phyloP scores from a whole-genome alignment of 2,329 filamentous ascomycete species.

The Ascochyta fabae region DNA sequence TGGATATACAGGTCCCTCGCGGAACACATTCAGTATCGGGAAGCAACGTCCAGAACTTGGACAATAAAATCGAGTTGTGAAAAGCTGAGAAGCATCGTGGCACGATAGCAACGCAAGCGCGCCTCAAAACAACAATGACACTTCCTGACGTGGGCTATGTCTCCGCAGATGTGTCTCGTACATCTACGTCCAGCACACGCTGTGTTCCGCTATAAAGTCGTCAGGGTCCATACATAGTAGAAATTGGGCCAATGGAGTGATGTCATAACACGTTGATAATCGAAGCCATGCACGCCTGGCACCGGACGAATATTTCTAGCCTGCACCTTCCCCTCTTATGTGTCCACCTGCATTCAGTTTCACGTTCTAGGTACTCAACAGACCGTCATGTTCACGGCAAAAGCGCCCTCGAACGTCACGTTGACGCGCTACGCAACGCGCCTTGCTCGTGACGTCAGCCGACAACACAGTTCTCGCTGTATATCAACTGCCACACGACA shows the following conservation, averaged over 20 bases:
- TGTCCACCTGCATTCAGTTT: slow-evolving; percentile 2
- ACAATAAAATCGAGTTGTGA: background rate
- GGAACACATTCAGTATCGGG: background rate
- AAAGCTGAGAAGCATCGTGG: background rate
- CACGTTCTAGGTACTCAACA: slow-evolving; percentile 2
- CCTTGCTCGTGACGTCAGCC: slow-evolving; percentile 35
- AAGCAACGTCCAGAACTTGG: background rate
- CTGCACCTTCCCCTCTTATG: slow-evolving; percentile 4
- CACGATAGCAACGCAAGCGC: background rate
- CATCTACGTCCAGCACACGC: background rate
- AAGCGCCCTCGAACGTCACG: slow-evolving; percentile 19
- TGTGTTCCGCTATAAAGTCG: background rate
- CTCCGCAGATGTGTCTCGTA: background rate
- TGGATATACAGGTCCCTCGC: background rate
- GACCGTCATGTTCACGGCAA: slow-evolving; percentile 7
- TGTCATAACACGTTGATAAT: slow-evolving; percentile 11
- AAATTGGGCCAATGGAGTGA: background rate
- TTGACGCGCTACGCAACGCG: slow-evolving; percentile 27
- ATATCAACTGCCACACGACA: slow-evolving; percentile 22
- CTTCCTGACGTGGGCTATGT: background rate
- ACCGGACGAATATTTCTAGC: background rate
- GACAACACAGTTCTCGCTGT: slow-evolving; percentile 16
- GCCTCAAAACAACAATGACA: background rate
- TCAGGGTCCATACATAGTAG: background rate
- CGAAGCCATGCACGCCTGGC: background rate